phyloP scores from a whole-genome alignment of 2,329 filamentous ascomycete genomes.

The Apiospora malaysiana region DNA sequence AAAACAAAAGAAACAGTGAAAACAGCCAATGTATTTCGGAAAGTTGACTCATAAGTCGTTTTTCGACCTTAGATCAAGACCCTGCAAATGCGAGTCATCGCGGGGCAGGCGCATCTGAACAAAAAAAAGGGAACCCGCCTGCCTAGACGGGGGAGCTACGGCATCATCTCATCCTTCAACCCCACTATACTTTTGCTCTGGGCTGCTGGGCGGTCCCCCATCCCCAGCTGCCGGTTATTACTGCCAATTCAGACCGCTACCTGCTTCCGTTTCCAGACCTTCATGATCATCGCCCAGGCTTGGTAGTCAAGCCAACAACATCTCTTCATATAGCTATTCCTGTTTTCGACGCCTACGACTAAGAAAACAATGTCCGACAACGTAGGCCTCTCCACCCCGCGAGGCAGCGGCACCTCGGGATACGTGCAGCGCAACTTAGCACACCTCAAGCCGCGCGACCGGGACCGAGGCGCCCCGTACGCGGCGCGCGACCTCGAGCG shows the following conservation, averaged over 20 bases:
- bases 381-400: conserved; percentile 91
- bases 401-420: conserved; percentile 94
- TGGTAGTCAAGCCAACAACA: neutral
- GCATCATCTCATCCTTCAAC: neutral
- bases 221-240: neutral
- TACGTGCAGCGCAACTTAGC: conserved; percentile 97
- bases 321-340: too few species aligned
- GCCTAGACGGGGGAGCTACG: neutral
- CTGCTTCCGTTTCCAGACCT: neutral
- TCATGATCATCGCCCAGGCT: neutral
- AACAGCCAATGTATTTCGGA: neutral
- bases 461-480: conserved; percentile 78
- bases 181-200: conserved; percentile 8
- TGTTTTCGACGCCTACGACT: too few species aligned
- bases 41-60: conserved; percentile 2
- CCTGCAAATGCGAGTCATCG: conserved; percentile 24
- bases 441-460: conserved; percentile 83
- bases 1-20: neutral
- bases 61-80: neutral
- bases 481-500: conserved; percentile 68
- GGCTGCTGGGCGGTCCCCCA: conserved; percentile 1
- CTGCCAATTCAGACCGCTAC: conserved; percentile 32
- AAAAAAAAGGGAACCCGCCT: conserved; percentile 8
- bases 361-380: conserved; percentile 81
- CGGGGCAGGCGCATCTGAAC: conserved; percentile 22